Percentiles rank a stretch among this genome's conserved stretches.
Conservation (phyloP, 108 stramenopile species). For the Chaetoceros muelleri region DNA sequence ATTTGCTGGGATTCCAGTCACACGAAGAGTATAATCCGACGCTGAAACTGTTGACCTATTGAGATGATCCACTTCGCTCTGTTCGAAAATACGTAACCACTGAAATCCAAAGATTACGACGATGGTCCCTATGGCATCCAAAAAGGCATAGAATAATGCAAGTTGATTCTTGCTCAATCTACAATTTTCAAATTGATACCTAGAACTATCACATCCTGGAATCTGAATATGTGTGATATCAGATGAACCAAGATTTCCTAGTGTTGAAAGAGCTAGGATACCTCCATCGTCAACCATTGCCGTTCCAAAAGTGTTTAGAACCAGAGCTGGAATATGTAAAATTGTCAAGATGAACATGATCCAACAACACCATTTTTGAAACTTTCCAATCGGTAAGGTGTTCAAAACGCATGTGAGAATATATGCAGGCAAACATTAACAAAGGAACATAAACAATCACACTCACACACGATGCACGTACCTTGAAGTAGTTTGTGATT, state of each 20-base stretch:
- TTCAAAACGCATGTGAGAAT: slow-evolving; percentile 1
- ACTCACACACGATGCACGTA: slow-evolving; percentile 3
- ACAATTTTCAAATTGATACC: slow-evolving; percentile 26
- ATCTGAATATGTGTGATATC: slow-evolving; percentile 18
- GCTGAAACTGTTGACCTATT: slow-evolving; percentile 37
- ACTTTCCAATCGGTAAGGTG: slow-evolving; percentile 7
- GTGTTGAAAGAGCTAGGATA: slow-evolving; percentile 24
- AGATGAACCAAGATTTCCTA: slow-evolving; percentile 45
- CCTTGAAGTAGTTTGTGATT: slow-evolving; percentile 64
- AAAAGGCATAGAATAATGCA: slow-evolving; percentile 24
- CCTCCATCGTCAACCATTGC: slow-evolving; percentile 3
- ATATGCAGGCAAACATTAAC: too few species aligned
- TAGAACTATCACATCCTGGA: slow-evolving; percentile 32
- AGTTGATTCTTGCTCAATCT: slow-evolving; percentile 26
- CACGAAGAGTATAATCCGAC: slow-evolving; percentile 37
- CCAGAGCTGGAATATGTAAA: slow-evolving; percentile 26
- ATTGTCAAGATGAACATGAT: slow-evolving; percentile 37
- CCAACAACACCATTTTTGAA: slow-evolving; percentile 57
- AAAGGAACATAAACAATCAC: too few species aligned
- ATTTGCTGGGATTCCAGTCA: slow-evolving; percentile 31
- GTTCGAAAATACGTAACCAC: slow-evolving; percentile 48
- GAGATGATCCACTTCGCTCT: slow-evolving; percentile 27
- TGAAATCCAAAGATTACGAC: slow-evolving; percentile 40
- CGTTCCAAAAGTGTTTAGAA: slow-evolving; percentile 34
- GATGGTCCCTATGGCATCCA: slow-evolving; percentile 30